These are phyloP conservation scores for Fusarium xylarioides DNA, from an alignment of 2,329 filamentous ascomycete species.

Conservation along the genomic window DNA sequence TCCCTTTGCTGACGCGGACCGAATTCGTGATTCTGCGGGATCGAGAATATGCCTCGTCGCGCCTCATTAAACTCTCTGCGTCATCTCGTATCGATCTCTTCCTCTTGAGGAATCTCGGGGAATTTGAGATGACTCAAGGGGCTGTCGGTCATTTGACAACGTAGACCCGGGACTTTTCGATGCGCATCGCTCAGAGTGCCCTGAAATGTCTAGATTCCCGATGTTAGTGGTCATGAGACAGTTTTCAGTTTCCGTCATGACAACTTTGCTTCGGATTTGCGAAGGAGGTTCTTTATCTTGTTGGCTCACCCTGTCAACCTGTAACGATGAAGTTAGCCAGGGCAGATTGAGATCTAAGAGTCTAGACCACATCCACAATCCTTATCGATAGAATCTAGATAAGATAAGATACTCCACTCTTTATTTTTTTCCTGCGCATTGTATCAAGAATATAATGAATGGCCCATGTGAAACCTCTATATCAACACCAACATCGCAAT, in stretches of 20 bases:
- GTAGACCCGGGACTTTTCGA: conserved; percentile 1
- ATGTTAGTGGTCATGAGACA: conserved; percentile 1
- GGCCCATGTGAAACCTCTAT: conserved; percentile 37
- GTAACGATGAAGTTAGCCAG: background rate
- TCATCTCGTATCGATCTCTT: conserved; percentile 21
- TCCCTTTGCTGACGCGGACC: conserved; percentile 25
- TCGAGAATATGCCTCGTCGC: conserved; percentile 24
- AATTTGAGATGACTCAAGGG: conserved; percentile 6
- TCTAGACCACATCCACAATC: background rate
- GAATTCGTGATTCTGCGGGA: conserved; percentile 28
- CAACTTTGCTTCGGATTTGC: conserved; percentile 13
- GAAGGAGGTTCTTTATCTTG: background rate
- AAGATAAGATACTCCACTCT: conserved; percentile 21
- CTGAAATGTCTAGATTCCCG: background rate
- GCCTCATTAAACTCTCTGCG: conserved; percentile 6
- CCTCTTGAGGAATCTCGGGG: conserved; percentile 20
- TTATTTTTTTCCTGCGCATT: conserved; percentile 31
- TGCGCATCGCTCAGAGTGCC: background rate
- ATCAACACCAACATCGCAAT: conserved; percentile 23
- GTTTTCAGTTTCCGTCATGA: background rate
- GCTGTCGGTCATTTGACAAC: conserved; percentile 25
- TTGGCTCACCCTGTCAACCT: background rate
- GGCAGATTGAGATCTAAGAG: background rate
- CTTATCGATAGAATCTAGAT: conserved; percentile 38
- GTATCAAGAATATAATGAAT: conserved; percentile 17